phyloP scores from a whole-genome alignment of 305 asterid genomes.

The Striga hermonthica region DNA sequence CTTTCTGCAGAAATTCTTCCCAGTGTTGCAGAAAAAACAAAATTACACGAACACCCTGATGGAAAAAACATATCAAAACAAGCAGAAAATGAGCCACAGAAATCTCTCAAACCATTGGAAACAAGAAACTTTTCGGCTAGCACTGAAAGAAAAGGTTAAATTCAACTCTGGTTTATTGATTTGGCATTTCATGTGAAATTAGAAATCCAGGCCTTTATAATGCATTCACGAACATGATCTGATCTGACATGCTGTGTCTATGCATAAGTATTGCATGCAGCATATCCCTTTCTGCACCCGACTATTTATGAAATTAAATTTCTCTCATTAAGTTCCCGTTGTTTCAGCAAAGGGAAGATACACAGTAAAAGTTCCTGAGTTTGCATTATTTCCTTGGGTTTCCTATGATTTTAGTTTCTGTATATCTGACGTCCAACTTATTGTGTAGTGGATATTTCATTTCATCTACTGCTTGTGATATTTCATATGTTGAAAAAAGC shows the following conservation, averaged over 20 bases:
- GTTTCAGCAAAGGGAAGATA: constrained; percentile 3
- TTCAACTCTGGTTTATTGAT: not conserved
- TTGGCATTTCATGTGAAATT: too few species aligned
- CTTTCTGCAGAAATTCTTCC: constrained; percentile 28
- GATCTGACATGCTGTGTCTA: too few species aligned
- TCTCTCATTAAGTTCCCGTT: constrained; percentile 11
- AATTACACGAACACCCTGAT: constrained; percentile 31
- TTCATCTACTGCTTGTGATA: constrained; percentile 24
- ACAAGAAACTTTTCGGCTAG: constrained; percentile 27
- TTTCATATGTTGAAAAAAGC: constrained; percentile 8
- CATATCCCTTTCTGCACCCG: constrained; percentile 5
- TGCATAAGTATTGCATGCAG: not conserved
- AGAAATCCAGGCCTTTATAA: too few species aligned
- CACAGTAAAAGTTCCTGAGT: constrained; percentile 2
- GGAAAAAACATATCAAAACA: constrained; percentile 29
- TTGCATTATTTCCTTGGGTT: constrained; percentile 22
- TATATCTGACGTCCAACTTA: constrained; percentile 6
- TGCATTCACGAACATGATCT: too few species aligned
- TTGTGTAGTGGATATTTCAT: not conserved
- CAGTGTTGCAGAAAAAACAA: constrained; percentile 18
- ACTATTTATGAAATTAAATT: constrained; percentile 14
- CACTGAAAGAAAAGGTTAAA: constrained; percentile 34
- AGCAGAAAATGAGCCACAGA: constrained; percentile 25
- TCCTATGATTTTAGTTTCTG: constrained; percentile 19
- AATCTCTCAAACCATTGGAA: constrained; percentile 27